Evolutionary conservation across 148 eudicot species (phyloP), one percentile per base, ranked within the genome.

Genomic region (Agrostemma githago): DNA sequence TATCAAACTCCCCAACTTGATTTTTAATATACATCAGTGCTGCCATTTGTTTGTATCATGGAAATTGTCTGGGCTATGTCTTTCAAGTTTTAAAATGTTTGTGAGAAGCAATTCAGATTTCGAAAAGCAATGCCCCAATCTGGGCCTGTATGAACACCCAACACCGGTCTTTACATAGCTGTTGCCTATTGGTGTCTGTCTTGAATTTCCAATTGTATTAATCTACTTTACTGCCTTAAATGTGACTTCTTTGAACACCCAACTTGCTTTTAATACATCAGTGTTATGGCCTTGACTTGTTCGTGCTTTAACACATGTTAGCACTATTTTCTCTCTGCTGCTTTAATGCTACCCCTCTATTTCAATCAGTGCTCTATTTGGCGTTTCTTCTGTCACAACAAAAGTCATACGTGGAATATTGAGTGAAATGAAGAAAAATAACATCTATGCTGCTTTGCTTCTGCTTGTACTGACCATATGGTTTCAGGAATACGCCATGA

Each of bases 401-500:
- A 48, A 12, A 48, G 9, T 48, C 14, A 12, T 12, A 48, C 11
- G 56, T 51, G 56, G 56, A 51, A 10, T 51, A 51, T 51, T 51
- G 16, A 51, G 56, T 51, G 10, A 9, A 51, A 51, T 48, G 56
- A 11, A 48, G 54, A 7, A 48, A 48, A 51, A 15, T 51, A 16
- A 44, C 7, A 51, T 48, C 40, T 68, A 16, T 64, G 54, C 67
- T 73, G 41, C 20, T 41, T 61, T 70, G 39, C 56, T 51, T 51
- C 8, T 43, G 46, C 66, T 72, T 70, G 61, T 70, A 59, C 37
- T 61, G 41, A 61, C 38, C 20, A 38, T 48, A 16, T 58, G 61
- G 58, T 80, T 79, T 12, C 79, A 93, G 98, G 93, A 59, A 69
- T 62, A 70, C 91, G 86, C 37, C 83, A 81, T 40, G 93, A 88